A percentile compares a stretch with the other conserved stretches of the same genome.
Conservation (phyloP, 108 stramenopile species). For the Pseudonitzschia delicatissima region DNA sequence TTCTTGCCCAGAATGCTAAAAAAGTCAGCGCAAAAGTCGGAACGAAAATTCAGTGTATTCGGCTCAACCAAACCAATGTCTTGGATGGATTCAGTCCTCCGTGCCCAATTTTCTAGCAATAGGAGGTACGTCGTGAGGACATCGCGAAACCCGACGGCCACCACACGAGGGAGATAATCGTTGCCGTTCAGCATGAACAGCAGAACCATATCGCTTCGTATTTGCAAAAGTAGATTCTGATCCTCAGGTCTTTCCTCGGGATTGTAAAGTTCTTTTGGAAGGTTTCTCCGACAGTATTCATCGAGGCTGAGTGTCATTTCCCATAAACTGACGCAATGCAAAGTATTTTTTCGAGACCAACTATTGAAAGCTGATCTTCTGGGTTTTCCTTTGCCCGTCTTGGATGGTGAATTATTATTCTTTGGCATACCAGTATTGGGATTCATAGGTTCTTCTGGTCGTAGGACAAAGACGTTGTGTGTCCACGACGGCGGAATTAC, state of each 20-base stretch:
- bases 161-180: conserved; percentile 82
- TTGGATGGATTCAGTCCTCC: neutral
- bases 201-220: conserved; percentile 72
- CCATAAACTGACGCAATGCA: conserved; percentile 57
- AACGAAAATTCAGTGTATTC: conserved; percentile 57
- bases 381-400: neutral
- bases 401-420: neutral
- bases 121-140: neutral
- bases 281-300: conserved; percentile 5
- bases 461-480: conserved; percentile 77
- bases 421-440: neutral
- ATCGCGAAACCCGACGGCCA: conserved; percentile 33
- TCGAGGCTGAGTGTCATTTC: conserved; percentile 58
- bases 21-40: conserved; percentile 59
- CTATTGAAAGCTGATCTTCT: conserved; percentile 2
- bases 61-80: conserved; percentile 65
- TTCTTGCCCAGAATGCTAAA: conserved; percentile 39
- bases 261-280: conserved; percentile 26
- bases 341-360: neutral
- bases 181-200: conserved; percentile 87
- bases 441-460: conserved; percentile 39
- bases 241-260: conserved; percentile 23
- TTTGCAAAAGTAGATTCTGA: conserved; percentile 32
- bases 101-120: conserved; percentile 6
- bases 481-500: conserved; percentile 64